phyloP scores from a whole-genome alignment of 176 grass and related monocot genomes.

The Triticum monococcum region DNA sequence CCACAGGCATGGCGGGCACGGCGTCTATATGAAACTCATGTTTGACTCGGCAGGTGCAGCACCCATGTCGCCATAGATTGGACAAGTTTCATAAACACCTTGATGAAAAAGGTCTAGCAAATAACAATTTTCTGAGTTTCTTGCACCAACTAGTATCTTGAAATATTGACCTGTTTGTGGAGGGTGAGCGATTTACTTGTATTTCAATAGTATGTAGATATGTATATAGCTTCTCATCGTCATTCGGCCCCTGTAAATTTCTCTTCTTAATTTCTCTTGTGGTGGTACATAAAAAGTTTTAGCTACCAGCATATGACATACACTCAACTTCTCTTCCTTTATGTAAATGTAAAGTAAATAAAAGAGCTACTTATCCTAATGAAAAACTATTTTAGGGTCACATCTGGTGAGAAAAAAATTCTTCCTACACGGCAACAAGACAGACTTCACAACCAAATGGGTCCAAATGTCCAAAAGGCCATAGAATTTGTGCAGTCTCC shows the following conservation, averaged over 20 bases:
- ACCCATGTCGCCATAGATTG: not conserved
- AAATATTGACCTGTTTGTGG: too few species aligned
- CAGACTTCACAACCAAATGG: too few species aligned
- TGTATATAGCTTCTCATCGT: not conserved
- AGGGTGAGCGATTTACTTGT: not conserved
- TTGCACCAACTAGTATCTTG: not conserved
- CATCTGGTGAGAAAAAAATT: not conserved
- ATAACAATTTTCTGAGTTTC: not conserved
- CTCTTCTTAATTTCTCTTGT: not conserved
- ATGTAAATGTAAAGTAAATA: not conserved
- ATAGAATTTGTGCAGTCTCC: too few species aligned
- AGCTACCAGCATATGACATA: not conserved
- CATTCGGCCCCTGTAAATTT: not conserved
- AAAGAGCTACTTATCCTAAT: not conserved
- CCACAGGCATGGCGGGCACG: not conserved
- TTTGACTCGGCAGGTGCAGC: not conserved
- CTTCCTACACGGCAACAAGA: not conserved
- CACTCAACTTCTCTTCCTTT: not conserved
- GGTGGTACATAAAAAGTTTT: conserved; percentile 2
- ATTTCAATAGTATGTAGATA: not conserved
- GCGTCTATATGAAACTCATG: not conserved
- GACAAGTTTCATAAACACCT: conserved; percentile 8
- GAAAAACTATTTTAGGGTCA: not conserved
- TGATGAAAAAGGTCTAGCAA: not conserved
- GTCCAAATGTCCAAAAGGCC: too few species aligned